Evolutionary conservation across 2,329 filamentous ascomycete genomes (phyloP).

Genomic region (Hypoxylon sp.): DNA sequence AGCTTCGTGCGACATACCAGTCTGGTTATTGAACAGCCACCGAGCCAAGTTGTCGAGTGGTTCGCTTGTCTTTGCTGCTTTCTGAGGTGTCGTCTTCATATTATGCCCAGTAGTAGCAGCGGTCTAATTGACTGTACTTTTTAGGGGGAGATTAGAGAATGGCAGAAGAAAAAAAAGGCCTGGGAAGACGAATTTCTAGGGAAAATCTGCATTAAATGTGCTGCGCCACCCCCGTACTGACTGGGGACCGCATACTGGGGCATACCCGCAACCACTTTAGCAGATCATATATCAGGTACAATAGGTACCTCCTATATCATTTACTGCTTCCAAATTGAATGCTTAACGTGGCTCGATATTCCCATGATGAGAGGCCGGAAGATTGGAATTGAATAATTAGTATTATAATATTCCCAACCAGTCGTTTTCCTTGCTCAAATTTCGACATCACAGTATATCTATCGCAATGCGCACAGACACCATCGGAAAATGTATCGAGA

Average conservation of each 20-base stretch:
- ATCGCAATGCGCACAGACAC: neutral
- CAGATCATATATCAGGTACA: neutral
- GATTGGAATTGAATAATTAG: no score
- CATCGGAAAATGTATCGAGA: neutral
- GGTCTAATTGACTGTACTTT: constrained; percentile 1
- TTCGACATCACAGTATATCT: neutral
- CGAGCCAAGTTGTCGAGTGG: constrained; percentile 65
- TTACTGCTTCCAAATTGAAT: neutral
- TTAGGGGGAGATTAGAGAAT: neutral
- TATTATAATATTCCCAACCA: no score
- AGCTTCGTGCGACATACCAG: constrained; percentile 69
- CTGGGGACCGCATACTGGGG: neutral
- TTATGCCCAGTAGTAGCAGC: neutral
- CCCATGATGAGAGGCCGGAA: neutral
- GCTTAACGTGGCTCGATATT: neutral
- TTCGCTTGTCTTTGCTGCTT: constrained; percentile 1
- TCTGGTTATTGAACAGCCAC: constrained; percentile 82
- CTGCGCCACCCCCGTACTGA: constrained; percentile 4
- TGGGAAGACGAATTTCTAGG: neutral
- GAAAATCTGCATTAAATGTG: constrained; percentile 1
- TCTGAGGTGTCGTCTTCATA: constrained; percentile 8
- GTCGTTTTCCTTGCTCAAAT: neutral
- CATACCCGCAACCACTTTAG: neutral
- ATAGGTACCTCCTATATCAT: no score
- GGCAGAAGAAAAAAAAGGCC: neutral